Percentiles rank a stretch among this genome's conserved stretches.
Evolutionary conservation across 148 eudicot genomes (phyloP).

Genomic region (Nepenthes mirabilis): DNA sequence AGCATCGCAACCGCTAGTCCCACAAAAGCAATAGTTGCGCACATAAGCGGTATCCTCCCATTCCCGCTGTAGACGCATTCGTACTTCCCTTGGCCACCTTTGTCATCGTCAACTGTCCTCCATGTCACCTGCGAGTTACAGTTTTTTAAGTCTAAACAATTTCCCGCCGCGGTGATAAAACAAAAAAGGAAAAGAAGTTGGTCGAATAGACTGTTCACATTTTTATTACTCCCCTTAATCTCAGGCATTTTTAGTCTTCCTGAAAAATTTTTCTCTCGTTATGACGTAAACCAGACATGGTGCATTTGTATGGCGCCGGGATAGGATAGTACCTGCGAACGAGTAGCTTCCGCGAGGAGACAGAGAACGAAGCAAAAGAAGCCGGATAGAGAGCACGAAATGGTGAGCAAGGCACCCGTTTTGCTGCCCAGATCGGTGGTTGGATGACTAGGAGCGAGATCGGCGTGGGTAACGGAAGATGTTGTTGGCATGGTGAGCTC

Average conservation of each 20-base stretch:
- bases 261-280: too few species aligned
- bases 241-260: too few species aligned
- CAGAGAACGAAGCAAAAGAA: conserved; percentile 39
- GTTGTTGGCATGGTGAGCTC: conserved; percentile 9
- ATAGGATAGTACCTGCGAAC: conserved; percentile 22
- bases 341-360: conserved; percentile 46
- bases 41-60: conserved; percentile 30
- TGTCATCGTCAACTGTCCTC: conserved; percentile 7
- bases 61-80: conserved; percentile 31
- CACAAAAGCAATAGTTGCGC: conserved; percentile 28
- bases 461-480: conserved; percentile 27
- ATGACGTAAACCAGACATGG: too few species aligned
- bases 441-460: conserved; percentile 20
- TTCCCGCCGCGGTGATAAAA: too few species aligned
- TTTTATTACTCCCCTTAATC: too few species aligned
- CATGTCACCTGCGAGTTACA: conserved; percentile 23
- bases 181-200: background rate
- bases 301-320: too few species aligned
- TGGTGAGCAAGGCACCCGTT: conserved; percentile 26
- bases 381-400: conserved; percentile 29
- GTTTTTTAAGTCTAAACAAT: too few species aligned
- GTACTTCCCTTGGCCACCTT: conserved; percentile 8
- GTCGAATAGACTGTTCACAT: background rate
- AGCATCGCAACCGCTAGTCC: conserved; percentile 33
- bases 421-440: conserved; percentile 22